Evolutionary conservation across 345 rosid species (phyloP).

Genomic region (Syzygium aqueum): DNA sequence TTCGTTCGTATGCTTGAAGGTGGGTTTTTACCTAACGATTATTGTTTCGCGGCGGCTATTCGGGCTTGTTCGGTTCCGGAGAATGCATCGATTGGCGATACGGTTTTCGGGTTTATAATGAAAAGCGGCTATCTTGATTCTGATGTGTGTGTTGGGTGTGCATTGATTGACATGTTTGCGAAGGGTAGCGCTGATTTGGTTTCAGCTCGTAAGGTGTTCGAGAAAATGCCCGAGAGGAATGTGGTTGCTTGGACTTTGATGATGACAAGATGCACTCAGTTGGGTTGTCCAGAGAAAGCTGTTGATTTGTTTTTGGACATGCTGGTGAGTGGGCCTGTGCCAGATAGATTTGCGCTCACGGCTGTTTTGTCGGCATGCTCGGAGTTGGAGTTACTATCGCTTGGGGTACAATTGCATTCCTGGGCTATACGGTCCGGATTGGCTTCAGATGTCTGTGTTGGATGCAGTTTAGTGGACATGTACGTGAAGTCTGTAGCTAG

Average conservation of each 20-base stretch:
- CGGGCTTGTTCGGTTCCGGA: neutral
- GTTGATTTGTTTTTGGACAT: neutral
- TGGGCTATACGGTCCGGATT: neutral
- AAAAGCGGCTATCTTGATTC: neutral
- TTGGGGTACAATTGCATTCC: slow-evolving; percentile 15
- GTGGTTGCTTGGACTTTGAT: neutral
- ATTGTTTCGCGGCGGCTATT: slow-evolving; percentile 42
- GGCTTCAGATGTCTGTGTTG: neutral
- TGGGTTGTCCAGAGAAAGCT: neutral
- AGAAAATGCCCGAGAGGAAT: neutral
- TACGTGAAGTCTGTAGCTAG: neutral
- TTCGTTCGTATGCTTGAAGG: slow-evolving; percentile 40
- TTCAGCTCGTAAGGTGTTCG: neutral
- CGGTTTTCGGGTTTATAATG: neutral
- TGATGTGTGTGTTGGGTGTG: neutral
- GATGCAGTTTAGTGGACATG: neutral
- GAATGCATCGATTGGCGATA: neutral
- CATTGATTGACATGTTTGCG: neutral
- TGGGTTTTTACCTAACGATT: slow-evolving; percentile 56
- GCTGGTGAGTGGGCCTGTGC: slow-evolving; percentile 20
- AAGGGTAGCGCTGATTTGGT: neutral
- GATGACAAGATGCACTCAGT: neutral
- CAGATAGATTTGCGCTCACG: slow-evolving; percentile 51
- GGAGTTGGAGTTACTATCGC: slow-evolving; percentile 22
- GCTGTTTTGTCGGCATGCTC: slow-evolving; percentile 55